These are phyloP conservation scores for Fusarium sp. DNA, from an alignment of 2,329 filamentous ascomycete genomes.

Conservation along the genomic window DNA sequence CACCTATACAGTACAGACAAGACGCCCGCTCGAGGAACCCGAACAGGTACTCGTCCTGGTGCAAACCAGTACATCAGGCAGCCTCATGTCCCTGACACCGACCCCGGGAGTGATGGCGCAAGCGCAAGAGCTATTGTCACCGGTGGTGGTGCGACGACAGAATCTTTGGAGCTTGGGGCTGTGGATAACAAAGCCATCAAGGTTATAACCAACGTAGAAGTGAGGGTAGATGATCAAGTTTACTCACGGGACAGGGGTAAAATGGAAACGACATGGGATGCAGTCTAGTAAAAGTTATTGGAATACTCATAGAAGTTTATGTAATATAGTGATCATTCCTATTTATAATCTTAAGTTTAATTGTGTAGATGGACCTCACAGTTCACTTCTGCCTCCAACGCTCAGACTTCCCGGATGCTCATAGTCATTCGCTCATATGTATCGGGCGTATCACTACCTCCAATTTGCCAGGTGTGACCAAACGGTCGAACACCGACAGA, in stretches of 20 bases:
- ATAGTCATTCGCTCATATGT: neutral
- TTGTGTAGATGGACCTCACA: too few relatives aligned
- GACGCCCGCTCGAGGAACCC: neutral
- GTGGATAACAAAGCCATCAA: neutral
- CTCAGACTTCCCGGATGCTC: neutral
- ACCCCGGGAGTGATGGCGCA: neutral
- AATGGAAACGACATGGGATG: neutral
- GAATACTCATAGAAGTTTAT: too few relatives aligned
- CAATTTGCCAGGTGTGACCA: neutral
- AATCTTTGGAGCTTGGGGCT: neutral
- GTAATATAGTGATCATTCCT: too few relatives aligned
- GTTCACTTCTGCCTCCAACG: neutral
- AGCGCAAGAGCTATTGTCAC: neutral
- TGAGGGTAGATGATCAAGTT: neutral
- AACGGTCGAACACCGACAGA: neutral
- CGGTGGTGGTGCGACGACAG: neutral
- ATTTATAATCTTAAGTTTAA: too few relatives aligned
- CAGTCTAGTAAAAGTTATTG: neutral
- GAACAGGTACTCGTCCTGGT: neutral
- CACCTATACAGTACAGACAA: neutral
- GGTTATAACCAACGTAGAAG: neutral
- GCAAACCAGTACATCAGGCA: neutral
- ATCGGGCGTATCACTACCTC: neutral
- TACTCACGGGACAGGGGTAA: neutral
- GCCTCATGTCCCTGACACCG: rapidly evolving